Evolutionary conservation across 1,139 yeast genomes (phyloP).

Genomic region (Suhomyces maxii): DNA sequence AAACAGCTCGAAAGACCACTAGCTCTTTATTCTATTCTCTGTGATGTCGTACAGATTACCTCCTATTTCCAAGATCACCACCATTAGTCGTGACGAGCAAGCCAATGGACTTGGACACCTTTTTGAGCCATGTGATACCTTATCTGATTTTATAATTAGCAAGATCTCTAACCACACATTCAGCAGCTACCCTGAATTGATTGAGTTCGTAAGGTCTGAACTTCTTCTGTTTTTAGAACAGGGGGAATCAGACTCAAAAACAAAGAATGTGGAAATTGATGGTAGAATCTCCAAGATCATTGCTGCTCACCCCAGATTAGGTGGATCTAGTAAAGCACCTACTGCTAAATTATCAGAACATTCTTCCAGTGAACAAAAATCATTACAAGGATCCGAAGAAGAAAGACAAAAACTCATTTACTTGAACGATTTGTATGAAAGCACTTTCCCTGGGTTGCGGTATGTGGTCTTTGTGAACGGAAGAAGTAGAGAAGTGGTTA

Average conservation of each 20-base stretch:
- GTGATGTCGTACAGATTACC: slow-evolving; percentile 24
- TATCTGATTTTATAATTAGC: slow-evolving; percentile 44
- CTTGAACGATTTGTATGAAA: slow-evolving; percentile 66
- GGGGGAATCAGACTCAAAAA: slow-evolving; percentile 21
- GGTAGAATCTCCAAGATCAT: slow-evolving; percentile 51
- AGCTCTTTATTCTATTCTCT: neutral
- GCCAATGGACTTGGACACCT: slow-evolving; percentile 50
- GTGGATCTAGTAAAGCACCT: slow-evolving; percentile 47
- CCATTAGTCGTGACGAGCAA: slow-evolving; percentile 20
- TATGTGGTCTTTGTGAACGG: slow-evolving; percentile 94
- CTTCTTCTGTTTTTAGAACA: slow-evolving; percentile 35
- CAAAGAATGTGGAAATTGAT: slow-evolving; percentile 21
- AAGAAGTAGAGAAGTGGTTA: slow-evolving; percentile 61
- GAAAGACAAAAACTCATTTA: slow-evolving; percentile 49
- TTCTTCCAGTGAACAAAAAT: slow-evolving; percentile 70
- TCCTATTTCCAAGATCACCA: slow-evolving; percentile 19
- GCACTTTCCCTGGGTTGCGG: slow-evolving; percentile 73
- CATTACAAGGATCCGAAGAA: slow-evolving; percentile 47
- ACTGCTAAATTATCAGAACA: slow-evolving; percentile 55
- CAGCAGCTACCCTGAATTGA: slow-evolving; percentile 46
- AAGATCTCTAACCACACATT: slow-evolving; percentile 18
- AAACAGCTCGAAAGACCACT: neutral
- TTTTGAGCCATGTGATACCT: slow-evolving; percentile 66
- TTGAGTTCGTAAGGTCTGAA: slow-evolving; percentile 46
- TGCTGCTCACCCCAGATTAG: slow-evolving; percentile 90